Evolutionary conservation across 768 basidiomycete genomes (phyloP).

Genomic region (Leccinum obscurum): DNA sequence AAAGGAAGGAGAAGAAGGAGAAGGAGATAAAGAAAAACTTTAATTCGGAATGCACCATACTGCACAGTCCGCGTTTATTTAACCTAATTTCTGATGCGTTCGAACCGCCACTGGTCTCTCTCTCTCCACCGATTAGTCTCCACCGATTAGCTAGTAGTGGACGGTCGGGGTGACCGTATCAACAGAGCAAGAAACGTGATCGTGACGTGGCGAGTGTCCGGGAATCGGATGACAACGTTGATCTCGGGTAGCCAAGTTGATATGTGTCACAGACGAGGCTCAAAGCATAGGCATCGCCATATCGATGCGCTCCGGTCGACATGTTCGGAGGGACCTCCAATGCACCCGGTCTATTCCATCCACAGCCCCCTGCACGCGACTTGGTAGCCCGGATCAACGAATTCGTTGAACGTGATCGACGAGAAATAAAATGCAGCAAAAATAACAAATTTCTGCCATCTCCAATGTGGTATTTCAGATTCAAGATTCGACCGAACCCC

Average conservation of each 20-base stretch:
- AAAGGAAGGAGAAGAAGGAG: background rate
- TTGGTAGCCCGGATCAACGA: background rate
- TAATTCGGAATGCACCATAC: background rate
- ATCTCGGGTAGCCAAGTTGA: constrained; percentile 12
- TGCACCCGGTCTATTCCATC: background rate
- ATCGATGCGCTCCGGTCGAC: background rate
- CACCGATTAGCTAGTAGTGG: background rate
- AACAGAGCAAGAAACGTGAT: constrained; percentile 8
- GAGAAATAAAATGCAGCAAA: background rate
- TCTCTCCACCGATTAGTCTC: background rate
- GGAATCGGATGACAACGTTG: constrained; percentile 8
- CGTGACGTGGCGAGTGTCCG: constrained; percentile 23
- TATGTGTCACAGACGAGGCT: constrained; percentile 3
- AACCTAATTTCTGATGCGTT: constrained; percentile 10
- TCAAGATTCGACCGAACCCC: background rate
- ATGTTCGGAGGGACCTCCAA: background rate
- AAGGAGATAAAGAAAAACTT: background rate
- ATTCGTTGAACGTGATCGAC: background rate
- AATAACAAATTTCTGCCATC: background rate
- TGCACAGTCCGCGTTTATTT: background rate
- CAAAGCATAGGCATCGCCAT: background rate
- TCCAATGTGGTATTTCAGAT: background rate
- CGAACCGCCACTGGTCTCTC: constrained; percentile 12
- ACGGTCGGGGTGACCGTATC: constrained; percentile 19
- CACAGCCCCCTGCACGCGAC: background rate